Conservation (phyloP, 2,329 filamentous ascomycete genomes). For the Phialophora verrucosa region DNA sequence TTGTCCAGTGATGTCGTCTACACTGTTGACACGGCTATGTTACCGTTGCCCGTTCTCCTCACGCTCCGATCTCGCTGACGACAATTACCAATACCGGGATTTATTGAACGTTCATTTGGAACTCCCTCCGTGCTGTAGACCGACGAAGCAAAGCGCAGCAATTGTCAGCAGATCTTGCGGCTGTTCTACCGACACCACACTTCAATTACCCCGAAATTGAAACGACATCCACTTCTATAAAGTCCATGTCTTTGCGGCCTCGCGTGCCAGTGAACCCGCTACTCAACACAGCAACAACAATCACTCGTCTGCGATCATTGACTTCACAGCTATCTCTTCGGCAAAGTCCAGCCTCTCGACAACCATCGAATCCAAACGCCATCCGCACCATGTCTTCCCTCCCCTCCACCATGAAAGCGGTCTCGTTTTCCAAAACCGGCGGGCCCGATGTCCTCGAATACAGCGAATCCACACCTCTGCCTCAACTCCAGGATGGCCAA, state of each 20-base stretch:
- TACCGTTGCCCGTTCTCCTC: slow-evolving; percentile 1
- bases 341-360: slow-evolving; percentile 1
- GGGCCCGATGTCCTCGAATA: slow-evolving; percentile 74
- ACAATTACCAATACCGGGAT: not conserved
- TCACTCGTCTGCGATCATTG: slow-evolving; percentile 15
- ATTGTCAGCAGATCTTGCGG: slow-evolving; percentile 7
- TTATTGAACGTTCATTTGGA: not conserved
- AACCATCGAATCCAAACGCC: not conserved
- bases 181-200: not conserved
- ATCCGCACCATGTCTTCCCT: slow-evolving; percentile 35
- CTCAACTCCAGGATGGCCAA: slow-evolving; percentile 69
- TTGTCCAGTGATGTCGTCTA: not conserved
- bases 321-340: slow-evolving; percentile 16
- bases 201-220: slow-evolving; percentile 5
- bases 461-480: slow-evolving; percentile 73
- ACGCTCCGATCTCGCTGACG: slow-evolving; percentile 8
- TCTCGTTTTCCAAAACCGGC: slow-evolving; percentile 74
- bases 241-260: slow-evolving; percentile 15
- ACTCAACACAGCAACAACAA: slow-evolving; percentile 16
- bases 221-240: slow-evolving; percentile 1
- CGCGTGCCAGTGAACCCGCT: slow-evolving; percentile 13
- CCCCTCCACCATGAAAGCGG: slow-evolving; percentile 68
- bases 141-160: not conserved
- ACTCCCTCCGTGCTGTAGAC: not conserved
- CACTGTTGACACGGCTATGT: slow-evolving; percentile 5